Evolutionary conservation across 768 basidiomycete species (phyloP).

Genomic region (Pulveroboletus sp.): DNA sequence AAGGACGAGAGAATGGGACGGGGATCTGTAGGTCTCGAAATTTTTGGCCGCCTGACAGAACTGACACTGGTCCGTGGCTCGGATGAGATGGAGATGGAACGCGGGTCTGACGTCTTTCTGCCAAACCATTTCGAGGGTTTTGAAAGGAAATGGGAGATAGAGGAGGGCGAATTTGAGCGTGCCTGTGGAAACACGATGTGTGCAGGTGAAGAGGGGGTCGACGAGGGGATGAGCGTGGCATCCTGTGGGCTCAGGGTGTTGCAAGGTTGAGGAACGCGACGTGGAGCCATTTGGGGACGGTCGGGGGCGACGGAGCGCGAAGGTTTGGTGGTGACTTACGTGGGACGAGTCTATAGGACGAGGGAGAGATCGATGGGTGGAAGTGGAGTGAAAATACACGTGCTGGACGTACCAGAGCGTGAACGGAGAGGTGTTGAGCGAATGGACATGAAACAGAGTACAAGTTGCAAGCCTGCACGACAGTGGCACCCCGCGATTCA

Average conservation of each 20-base stretch:
- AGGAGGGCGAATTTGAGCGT: slow-evolving; percentile 61
- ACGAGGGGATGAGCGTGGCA: slow-evolving; percentile 10
- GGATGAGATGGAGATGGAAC: slow-evolving; percentile 33
- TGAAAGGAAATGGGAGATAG: slow-evolving; percentile 60
- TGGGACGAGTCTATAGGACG: background rate
- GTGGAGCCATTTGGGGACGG: slow-evolving; percentile 41
- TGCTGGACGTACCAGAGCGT: slow-evolving; percentile 9
- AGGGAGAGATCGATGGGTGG: background rate
- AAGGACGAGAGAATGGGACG: slow-evolving; percentile 56
- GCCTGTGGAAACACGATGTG: slow-evolving; percentile 37
- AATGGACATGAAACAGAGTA: slow-evolving; percentile 19
- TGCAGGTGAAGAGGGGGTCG: slow-evolving; percentile 31
- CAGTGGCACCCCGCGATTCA: slow-evolving; percentile 1
- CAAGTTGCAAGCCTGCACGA: background rate
- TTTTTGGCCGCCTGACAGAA: slow-evolving; percentile 64
- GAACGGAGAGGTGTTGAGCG: background rate
- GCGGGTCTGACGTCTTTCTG: slow-evolving; percentile 52
- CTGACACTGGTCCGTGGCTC: slow-evolving; percentile 50
- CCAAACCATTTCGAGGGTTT: slow-evolving; percentile 72
- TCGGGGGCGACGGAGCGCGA: slow-evolving; percentile 8
- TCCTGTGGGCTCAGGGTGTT: slow-evolving; percentile 40
- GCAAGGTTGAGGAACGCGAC: slow-evolving; percentile 39
- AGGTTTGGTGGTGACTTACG: slow-evolving; percentile 7
- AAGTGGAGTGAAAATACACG: slow-evolving; percentile 1
- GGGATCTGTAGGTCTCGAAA: slow-evolving; percentile 80